Base-by-base conservation (phyloP, 2,329 filamentous ascomycete genomes). In the Fusarium virguliforme region DNA sequence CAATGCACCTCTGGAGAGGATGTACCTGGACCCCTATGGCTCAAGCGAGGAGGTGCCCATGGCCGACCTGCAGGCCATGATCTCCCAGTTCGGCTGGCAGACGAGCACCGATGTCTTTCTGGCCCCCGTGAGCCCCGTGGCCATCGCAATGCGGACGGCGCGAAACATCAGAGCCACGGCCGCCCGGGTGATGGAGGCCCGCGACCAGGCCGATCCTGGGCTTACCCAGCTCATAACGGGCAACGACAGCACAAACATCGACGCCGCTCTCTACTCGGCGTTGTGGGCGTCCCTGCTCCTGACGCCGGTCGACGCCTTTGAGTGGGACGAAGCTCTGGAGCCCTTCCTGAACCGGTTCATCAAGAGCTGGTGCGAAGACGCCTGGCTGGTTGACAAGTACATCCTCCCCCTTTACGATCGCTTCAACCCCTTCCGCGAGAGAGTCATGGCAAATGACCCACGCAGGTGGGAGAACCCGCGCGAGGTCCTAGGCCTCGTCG, bases 1-100 rank as follows among this genome's bases (percentile, higher is more conserved):
- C 1, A 80, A 85, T 53, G 82, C 83, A 13, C 64, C 72, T 5
- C 64, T 70, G 12, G 73, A 78, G 50, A 74, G 85, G 51, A 95
- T 97, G 88, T 97, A 94, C 77, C 85, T 98, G 71, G 94, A 97
- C 76, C 94, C 95, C 0, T 97, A 93, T 79, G 88, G 89, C 30
- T 90, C 88, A 3, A 87, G 90, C 35, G 81, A 87, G 13, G 94
- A 97, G 79, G 87, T 95, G 0, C 83, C 86, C 1, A 79, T 88
- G 12, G 81, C 84, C 1, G 83, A 88, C 55, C 83, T 98, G 38
- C 85, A 87, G 64, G 81, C 81, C 28, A 85, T 90, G 68, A 82
- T 95, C n/a, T 83, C 85, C 41, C 80, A 83, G 51, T 81, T 84
- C 62, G 83, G 81, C 61, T 85, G 82, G 79, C 76, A 83, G 75